Evolutionary conservation across 2,329 filamentous ascomycete species (phyloP).

Genomic region (Epichloe gansuensis): DNA sequence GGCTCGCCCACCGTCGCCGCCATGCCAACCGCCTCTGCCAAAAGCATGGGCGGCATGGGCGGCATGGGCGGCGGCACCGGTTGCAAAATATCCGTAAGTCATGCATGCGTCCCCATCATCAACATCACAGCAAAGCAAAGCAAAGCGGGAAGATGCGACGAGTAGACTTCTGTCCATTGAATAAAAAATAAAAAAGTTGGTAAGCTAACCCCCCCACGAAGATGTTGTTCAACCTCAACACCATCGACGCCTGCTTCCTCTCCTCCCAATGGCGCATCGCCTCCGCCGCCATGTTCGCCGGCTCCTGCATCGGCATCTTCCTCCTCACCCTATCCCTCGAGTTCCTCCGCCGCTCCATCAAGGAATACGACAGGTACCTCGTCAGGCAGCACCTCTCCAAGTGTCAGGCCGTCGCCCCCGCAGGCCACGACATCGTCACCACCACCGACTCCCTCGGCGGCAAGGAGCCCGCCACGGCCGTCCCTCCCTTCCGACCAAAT

Average conservation of each 20-base stretch:
- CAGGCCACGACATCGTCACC: slow-evolving; percentile 1
- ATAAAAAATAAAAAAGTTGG: neutral
- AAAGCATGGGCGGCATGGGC: slow-evolving; percentile 8
- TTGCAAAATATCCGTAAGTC: slow-evolving; percentile 27
- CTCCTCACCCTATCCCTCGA: slow-evolving; percentile 63
- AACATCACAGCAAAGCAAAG: neutral
- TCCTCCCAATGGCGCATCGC: slow-evolving; percentile 55
- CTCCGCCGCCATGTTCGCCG: slow-evolving; percentile 60
- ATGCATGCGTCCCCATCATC: no score
- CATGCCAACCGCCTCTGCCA: slow-evolving; percentile 8
- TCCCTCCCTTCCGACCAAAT: slow-evolving; percentile 39
- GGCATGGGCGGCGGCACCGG: slow-evolving; percentile 14
- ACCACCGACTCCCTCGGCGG: slow-evolving; percentile 10
- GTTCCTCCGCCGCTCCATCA: slow-evolving; percentile 52
- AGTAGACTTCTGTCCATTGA: no score
- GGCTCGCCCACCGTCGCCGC: neutral
- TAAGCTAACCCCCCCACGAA: slow-evolving; percentile 16
- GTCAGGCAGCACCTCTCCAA: slow-evolving; percentile 36
- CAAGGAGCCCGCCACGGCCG: slow-evolving; percentile 10
- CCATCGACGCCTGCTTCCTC: slow-evolving; percentile 59
- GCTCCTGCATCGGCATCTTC: slow-evolving; percentile 65
- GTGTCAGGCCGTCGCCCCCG: slow-evolving; percentile 11
- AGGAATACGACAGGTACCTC: slow-evolving; percentile 61
- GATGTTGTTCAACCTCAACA: slow-evolving; percentile 77
- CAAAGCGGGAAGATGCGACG: neutral